phyloP scores from a whole-genome alignment of 2,329 filamentous ascomycete species.

The Cercospora citrullina region DNA sequence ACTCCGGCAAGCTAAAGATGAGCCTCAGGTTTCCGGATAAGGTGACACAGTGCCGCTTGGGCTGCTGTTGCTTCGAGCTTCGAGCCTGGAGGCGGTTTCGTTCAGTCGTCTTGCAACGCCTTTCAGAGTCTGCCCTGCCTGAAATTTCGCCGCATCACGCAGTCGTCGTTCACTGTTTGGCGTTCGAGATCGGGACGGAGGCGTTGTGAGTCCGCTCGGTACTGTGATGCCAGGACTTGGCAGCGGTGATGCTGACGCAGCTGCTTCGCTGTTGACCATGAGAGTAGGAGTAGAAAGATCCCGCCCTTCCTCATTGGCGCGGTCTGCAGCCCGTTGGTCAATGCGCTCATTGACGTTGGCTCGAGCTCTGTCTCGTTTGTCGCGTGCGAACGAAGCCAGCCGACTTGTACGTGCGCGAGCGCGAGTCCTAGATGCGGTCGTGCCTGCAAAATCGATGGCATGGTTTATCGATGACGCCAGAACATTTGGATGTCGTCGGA shows the following conservation, averaged over 20 bases:
- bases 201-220: conserved; percentile 15
- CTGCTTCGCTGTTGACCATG: conserved; percentile 12
- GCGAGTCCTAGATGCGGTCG: conserved; percentile 24
- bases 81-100: conserved; percentile 23
- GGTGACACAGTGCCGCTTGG: conserved; percentile 19
- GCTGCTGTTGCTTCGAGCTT: conserved; percentile 15
- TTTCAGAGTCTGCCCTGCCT: conserved; percentile 25
- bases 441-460: conserved; percentile 29
- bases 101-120: conserved; percentile 24
- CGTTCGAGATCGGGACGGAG: conserved; percentile 19
- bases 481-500: conserved; percentile 29
- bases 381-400: conserved; percentile 26
- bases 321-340: conserved; percentile 19
- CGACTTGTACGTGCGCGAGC: conserved; percentile 24
- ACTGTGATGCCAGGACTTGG: conserved; percentile 13
- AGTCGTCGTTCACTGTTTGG: conserved; percentile 25
- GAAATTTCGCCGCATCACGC: conserved; percentile 23
- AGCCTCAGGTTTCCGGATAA: conserved; percentile 21
- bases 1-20: not conserved
- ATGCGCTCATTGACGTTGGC: conserved; percentile 25
- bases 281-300: conserved; percentile 11
- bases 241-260: conserved; percentile 5
- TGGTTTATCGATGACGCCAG: conserved; percentile 26
- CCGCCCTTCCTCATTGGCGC: conserved; percentile 17
- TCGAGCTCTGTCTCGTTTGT: conserved; percentile 25